Evolutionary conservation across 441 rosid genomes (phyloP), one percentile per base, ranked within the genome.

Genomic region (Pelargonium cotyledonis): DNA sequence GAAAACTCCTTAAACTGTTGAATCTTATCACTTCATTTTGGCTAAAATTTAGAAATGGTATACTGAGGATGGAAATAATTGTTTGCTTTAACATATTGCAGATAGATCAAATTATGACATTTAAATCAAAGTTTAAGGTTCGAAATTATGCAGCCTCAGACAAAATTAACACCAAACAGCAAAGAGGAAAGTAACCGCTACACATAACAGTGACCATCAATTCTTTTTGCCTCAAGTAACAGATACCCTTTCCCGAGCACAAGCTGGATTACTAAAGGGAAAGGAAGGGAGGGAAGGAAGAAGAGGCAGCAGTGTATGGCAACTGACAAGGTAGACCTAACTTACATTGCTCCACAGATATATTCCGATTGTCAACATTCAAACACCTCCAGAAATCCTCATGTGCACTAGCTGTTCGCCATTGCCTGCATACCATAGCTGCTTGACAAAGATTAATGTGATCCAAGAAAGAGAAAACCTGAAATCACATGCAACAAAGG

Each of bases 381-480:
- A 92, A 80, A 79, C 84, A 80, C 81, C 83, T 95, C 98, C 99
- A 95, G 69, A 90, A 92, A 75, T 92, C 97, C 77, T 95, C 99
- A 85, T 95, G 99, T 61, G 94, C 80, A 79, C 95, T 92, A 72
- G 97, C 97, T 73, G 79, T 78, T 83, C 91, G 91, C 99, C 99
- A 95, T 83, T 90, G 98, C 75, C 85, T 84, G 80, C 99, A 92
- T 43, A 95, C 97, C 82, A 86, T 83, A 49, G 94, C 96, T 69
- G 97, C 93, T 68, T 83, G 85, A 75, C 97, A 90, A 46, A 95
- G 91, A 83, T 87, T 85, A 68, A 73, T 71, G 44, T 86, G 88
- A 72, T 86, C 85, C 90, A 92, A 81, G 82, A 92, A 90, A 47
- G 98, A 90, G 80, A 95, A 95, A 46, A 95, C 99, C 99, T 95